Conservation (phyloP, 768 basidiomycete species). For the Pleurotus eryngii region DNA sequence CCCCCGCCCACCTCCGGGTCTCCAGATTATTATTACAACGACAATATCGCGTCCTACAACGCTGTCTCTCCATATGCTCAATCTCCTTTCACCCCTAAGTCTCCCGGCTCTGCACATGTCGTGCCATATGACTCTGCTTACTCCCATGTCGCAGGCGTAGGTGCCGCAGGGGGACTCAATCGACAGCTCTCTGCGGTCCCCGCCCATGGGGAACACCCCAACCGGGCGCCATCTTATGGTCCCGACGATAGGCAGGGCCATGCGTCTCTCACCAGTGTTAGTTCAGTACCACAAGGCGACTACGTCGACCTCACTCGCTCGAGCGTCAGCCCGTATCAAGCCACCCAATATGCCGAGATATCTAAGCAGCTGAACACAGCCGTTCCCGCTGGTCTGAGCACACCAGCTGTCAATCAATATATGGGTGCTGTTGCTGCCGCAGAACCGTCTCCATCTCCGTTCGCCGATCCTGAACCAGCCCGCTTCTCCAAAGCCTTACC, state of each 20-base stretch:
- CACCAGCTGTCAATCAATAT: constrained; percentile 23
- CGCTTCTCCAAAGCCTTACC: neutral
- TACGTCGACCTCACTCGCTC: constrained; percentile 67
- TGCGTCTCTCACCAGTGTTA: neutral
- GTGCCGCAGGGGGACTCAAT: neutral
- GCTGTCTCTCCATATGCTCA: constrained; percentile 2
- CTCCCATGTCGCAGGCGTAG: neutral
- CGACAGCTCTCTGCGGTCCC: neutral
- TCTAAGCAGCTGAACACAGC: constrained; percentile 49
- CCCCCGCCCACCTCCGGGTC: neutral
- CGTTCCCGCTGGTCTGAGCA: constrained; percentile 31
- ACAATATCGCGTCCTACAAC: neutral
- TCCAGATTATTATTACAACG: neutral
- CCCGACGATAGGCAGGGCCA: neutral
- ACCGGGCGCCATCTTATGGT: neutral
- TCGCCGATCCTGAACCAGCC: constrained; percentile 17
- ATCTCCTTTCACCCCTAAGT: neutral
- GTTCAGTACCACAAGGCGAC: constrained; percentile 29
- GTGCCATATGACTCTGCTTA: neutral
- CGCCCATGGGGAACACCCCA: neutral
- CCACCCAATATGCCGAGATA: constrained; percentile 71
- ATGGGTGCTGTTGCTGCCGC: neutral
- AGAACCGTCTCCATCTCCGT: constrained; percentile 22
- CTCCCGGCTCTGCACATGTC: neutral
- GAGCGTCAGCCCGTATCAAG: constrained; percentile 74